These are phyloP conservation scores for Atalantia buxifolia DNA, from an alignment of 345 rosid species.

Conservation along the genomic window DNA sequence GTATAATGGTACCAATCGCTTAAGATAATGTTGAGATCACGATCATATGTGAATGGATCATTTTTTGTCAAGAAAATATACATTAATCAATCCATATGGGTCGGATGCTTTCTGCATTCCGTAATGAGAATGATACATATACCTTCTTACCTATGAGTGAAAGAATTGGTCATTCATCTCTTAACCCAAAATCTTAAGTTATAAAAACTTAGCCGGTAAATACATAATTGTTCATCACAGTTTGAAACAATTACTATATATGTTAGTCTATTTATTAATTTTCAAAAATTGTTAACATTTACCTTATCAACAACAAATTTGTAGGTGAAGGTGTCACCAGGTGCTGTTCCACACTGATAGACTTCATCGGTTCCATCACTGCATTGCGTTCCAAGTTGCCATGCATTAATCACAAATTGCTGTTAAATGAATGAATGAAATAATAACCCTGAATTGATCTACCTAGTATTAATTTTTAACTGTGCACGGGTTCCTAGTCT, in stretches of 20 bases:
- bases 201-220: too few relatives aligned
- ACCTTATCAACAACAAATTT: conserved; percentile 28
- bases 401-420: not conserved
- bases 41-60: conserved; percentile 30
- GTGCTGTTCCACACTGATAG: conserved; percentile 38
- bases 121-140: conserved; percentile 36
- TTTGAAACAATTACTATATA: too few relatives aligned
- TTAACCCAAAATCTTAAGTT: too few relatives aligned
- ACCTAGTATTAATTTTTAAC: not conserved
- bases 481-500: too few relatives aligned
- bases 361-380: conserved; percentile 40
- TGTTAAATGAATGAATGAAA: too few relatives aligned
- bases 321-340: conserved; percentile 45
- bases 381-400: conserved; percentile 42
- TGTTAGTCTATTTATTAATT: too few relatives aligned
- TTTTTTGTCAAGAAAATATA: conserved; percentile 8
- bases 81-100: conserved; percentile 26
- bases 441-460: not conserved
- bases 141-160: conserved; percentile 27
- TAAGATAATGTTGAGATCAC: conserved; percentile 19
- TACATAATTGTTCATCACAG: fast-evolving
- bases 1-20: conserved; percentile 37
- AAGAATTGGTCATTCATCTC: too few relatives aligned
- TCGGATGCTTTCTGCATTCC: conserved; percentile 33
- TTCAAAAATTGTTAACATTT: not conserved